phyloP scores from a whole-genome alignment of 768 basidiomycete species.

The Tremella fuciformis region DNA sequence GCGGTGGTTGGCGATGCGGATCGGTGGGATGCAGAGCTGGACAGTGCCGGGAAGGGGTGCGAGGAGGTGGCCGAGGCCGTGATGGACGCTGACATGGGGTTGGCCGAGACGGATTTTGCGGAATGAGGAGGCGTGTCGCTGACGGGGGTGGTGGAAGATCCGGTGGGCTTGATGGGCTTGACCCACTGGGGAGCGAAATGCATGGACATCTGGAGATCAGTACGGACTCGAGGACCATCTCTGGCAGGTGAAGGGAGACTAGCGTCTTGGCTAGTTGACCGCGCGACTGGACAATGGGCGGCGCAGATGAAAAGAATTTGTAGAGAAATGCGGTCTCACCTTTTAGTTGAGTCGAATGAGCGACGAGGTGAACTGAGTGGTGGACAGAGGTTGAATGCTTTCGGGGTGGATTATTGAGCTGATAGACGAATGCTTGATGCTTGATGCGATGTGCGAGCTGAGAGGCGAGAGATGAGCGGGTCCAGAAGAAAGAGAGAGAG shows the following conservation, averaged over 20 bases:
- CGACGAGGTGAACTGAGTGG: no score
- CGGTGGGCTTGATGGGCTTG: constrained; percentile 48
- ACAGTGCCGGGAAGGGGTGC: constrained; percentile 34
- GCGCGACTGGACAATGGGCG: no score
- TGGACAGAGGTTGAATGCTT: no score
- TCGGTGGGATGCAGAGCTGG: constrained; percentile 9
- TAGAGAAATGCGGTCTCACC: no score
- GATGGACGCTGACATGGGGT: background rate
- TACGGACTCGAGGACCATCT: background rate
- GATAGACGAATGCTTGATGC: no score
- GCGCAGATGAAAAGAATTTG: no score
- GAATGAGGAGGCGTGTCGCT: constrained; percentile 22
- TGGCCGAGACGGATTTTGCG: constrained; percentile 7
- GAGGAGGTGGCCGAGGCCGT: constrained; percentile 15
- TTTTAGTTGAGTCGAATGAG: no score
- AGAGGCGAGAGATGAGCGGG: no score
- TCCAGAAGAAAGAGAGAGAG: no score
- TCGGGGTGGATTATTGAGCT: no score
- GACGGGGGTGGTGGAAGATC: constrained; percentile 26
- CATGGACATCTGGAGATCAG: constrained; percentile 44
- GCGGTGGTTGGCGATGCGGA: constrained; percentile 26
- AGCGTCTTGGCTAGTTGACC: no score
- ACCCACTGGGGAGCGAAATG: constrained; percentile 53
- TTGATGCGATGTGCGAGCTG: no score
- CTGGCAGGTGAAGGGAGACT: constrained; percentile 1